phyloP scores from a whole-genome alignment of 2,329 filamentous ascomycete genomes.

The Coniochaeta sp. region DNA sequence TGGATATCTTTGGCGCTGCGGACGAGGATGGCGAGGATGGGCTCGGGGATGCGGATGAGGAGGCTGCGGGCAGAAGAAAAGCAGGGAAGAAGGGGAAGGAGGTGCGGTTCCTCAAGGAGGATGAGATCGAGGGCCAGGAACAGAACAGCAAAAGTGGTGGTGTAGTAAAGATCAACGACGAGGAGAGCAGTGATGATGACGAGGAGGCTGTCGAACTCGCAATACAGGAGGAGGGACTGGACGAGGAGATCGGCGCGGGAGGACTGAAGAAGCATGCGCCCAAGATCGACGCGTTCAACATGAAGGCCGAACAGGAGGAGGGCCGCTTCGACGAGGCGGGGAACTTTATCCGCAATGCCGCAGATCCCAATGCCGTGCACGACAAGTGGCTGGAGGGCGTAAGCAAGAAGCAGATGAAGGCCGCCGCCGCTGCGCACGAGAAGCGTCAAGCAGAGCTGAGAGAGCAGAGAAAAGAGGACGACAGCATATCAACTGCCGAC shows the following conservation, averaged over 20 bases:
- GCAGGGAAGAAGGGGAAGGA: conserved; percentile 55
- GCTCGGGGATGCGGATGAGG: conserved; percentile 31
- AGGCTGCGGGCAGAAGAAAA: conserved; percentile 19
- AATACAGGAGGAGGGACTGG: conserved; percentile 67
- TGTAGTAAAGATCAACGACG: conserved; percentile 55
- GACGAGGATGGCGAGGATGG: conserved; percentile 44
- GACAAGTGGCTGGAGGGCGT: conserved; percentile 90
- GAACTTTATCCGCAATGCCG: conserved; percentile 86
- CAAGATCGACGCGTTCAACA: conserved; percentile 93
- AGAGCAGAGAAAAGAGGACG: conserved; percentile 64
- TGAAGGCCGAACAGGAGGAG: conserved; percentile 83
- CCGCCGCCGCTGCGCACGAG: conserved; percentile 79
- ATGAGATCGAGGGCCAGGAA: conserved; percentile 74
- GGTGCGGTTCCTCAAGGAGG: conserved; percentile 52
- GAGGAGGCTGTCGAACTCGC: conserved; percentile 70
- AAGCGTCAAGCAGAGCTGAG: conserved; percentile 73
- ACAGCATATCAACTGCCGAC: conserved; percentile 82
- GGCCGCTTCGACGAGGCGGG: conserved; percentile 85
- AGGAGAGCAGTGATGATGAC: conserved; percentile 48
- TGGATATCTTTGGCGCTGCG: conserved; percentile 82
- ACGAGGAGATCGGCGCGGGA: conserved; percentile 85
- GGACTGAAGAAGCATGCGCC: conserved; percentile 90
- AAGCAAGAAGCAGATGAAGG: conserved; percentile 88
- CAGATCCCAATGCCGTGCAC: conserved; percentile 82
- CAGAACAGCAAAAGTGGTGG: conserved; percentile 66